phyloP scores from a whole-genome alignment of 495 filamentous ascomycete genomes.

The Penicillium dipodomyicola region DNA sequence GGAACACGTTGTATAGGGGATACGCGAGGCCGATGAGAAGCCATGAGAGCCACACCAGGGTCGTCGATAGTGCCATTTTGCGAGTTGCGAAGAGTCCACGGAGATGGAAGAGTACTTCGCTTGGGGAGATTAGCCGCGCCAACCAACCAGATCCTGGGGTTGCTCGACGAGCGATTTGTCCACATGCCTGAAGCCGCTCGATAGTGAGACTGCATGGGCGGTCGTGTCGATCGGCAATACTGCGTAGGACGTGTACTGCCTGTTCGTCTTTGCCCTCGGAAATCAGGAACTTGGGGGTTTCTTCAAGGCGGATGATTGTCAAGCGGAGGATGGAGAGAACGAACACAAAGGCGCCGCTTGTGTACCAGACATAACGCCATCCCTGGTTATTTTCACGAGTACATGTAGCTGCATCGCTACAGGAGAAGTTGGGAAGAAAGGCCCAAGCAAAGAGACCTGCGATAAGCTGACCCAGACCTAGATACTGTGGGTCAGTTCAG shows the following conservation, averaged over 20 bases:
- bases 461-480: conserved; percentile 28
- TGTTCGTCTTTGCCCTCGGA: conserved; percentile 61
- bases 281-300: conserved; percentile 73
- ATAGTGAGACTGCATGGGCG: conserved; percentile 62
- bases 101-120: conserved; percentile 55
- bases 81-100: conserved; percentile 61
- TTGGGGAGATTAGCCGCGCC: conserved; percentile 37
- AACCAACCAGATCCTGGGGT: background rate
- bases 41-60: conserved; percentile 68
- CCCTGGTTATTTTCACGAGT: conserved; percentile 49
- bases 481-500: background rate
- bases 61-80: conserved; percentile 58
- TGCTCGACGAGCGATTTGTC: conserved; percentile 11
- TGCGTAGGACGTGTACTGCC: conserved; percentile 58
- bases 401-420: conserved; percentile 37
- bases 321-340: conserved; percentile 63
- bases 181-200: conserved; percentile 47
- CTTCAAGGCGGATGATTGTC: conserved; percentile 63
- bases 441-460: conserved; percentile 47
- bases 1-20: conserved; percentile 68
- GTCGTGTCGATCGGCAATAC: conserved; percentile 60
- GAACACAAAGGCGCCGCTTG: conserved; percentile 64
- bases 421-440: conserved; percentile 42
- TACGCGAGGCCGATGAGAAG: conserved; percentile 67
- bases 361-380: conserved; percentile 57